A percentile compares a stretch with the other conserved stretches of the same genome.
Evolutionary conservation across 23 red algal genomes (phyloP).

Genomic region (Rhodosorus marinus): DNA sequence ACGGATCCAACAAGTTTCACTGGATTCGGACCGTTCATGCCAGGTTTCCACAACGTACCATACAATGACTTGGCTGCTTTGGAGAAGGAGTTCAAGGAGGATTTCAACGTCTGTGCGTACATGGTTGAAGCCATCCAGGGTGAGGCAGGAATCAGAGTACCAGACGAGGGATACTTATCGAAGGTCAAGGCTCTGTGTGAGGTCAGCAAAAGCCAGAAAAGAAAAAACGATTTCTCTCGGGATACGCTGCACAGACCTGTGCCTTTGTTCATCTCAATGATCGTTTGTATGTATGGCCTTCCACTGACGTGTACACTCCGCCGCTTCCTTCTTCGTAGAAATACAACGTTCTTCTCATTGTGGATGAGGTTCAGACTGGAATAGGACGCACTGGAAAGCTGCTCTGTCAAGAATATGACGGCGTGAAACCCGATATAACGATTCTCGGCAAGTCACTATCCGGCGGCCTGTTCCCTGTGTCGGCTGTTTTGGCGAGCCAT

Average conservation of each 20-base stretch:
- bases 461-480: constrained; percentile 84
- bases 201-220: no score
- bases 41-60: constrained; percentile 46
- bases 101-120: constrained; percentile 73
- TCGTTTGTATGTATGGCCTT: no score
- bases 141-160: constrained; percentile 89
- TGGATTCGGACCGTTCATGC: constrained; percentile 83
- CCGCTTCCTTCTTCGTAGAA: no score
- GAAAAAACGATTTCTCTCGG: no score
- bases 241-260: no score
- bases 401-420: constrained; percentile 64
- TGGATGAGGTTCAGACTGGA: constrained; percentile 92
- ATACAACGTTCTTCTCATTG: constrained; percentile 78
- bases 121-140: constrained; percentile 99
- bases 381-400: constrained; percentile 72
- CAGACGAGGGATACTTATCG: constrained; percentile 53
- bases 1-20: constrained; percentile 29
- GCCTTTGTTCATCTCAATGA: no score
- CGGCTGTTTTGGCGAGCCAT: constrained; percentile 48
- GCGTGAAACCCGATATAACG: constrained; percentile 62
- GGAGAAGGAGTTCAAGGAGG: constrained; percentile 19
- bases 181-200: constrained; percentile 39
- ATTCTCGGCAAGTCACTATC: constrained; percentile 91
- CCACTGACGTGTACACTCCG: no score
- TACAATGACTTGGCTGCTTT: constrained; percentile 61